phyloP scores from a whole-genome alignment of 164 flowering plant genomes.

The Vitis vinifera region ASM3070453v1 NC_081818.1:8626501-8627000 shows the following conservation, averaged over 20 bases:
- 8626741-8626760: too few relatives aligned
- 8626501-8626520: too few relatives aligned
- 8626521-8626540: too few relatives aligned
- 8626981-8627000: slow-evolving; percentile 12
- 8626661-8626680: neutral
- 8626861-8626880: neutral
- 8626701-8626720: too few relatives aligned
- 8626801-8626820: slow-evolving; percentile 2
- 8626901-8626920: slow-evolving; percentile 8
- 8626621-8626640: neutral
- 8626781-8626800: neutral
- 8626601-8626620: too few relatives aligned
- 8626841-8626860: slow-evolving; percentile 2
- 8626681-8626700: neutral
- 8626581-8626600: too few relatives aligned
- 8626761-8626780: too few relatives aligned
- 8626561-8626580: too few relatives aligned
- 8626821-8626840: neutral
- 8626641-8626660: neutral
- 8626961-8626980: neutral
- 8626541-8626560: too few relatives aligned
- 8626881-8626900: neutral
- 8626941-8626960: slow-evolving; percentile 15
- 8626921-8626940: slow-evolving; percentile 2
- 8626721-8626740: too few relatives aligned